Evolutionary conservation across 441 rosid genomes (phyloP).

Genomic region (Theobroma grandiflorum): DNA sequence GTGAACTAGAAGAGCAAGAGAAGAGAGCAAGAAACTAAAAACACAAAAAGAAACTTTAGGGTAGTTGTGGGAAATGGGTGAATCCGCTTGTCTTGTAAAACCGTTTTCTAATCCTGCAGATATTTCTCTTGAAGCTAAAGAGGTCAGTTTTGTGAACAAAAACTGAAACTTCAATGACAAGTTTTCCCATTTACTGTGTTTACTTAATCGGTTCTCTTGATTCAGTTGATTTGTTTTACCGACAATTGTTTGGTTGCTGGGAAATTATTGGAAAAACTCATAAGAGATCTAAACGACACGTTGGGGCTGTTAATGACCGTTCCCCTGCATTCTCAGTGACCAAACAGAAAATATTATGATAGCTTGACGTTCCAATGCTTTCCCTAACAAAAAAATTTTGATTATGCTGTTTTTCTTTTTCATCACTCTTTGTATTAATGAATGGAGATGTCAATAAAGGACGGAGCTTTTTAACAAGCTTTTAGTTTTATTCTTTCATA

Average conservation of each 20-base stretch:
- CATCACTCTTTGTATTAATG: slow-evolving; percentile 6
- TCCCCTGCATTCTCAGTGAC: background rate
- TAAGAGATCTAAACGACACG: background rate
- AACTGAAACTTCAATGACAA: background rate
- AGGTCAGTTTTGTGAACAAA: slow-evolving; percentile 48
- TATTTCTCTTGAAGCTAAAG: slow-evolving; percentile 55
- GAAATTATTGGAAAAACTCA: slow-evolving; percentile 6
- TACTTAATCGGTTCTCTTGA: background rate
- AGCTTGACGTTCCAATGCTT: background rate
- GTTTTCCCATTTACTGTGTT: slow-evolving; percentile 6
- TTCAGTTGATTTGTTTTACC: slow-evolving; percentile 21
- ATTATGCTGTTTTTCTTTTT: background rate
- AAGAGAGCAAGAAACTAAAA: background rate
- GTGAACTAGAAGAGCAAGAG: slow-evolving; percentile 1
- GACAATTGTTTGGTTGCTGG: slow-evolving; percentile 24
- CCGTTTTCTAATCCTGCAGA: slow-evolving; percentile 86
- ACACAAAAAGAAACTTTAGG: background rate
- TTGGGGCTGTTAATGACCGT: slow-evolving; percentile 13
- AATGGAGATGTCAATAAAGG: background rate
- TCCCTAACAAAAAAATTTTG: background rate
- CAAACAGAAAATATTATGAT: background rate
- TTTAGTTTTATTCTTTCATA: background rate
- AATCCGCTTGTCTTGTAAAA: slow-evolving; percentile 74
- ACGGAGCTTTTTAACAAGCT: background rate
- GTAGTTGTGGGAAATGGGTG: slow-evolving; percentile 61